Evolutionary conservation across 176 grass and related monocot species (phyloP).

Genomic region (Poa annua): DNA sequence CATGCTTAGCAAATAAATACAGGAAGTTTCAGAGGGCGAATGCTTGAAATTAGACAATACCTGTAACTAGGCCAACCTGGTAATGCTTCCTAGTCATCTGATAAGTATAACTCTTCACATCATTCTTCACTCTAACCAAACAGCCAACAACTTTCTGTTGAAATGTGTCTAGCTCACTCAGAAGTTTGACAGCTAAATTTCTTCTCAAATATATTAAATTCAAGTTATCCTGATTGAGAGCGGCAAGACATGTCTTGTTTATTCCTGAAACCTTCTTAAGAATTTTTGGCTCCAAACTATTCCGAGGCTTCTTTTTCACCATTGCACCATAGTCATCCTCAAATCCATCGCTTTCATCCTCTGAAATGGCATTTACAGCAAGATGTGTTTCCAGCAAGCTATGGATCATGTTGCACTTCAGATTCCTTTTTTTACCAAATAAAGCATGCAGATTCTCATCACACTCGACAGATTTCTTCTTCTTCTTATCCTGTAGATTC

Average conservation of each 20-base stretch:
- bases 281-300: slow-evolving; percentile 41
- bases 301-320: slow-evolving; percentile 39
- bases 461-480: slow-evolving; percentile 57
- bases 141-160: slow-evolving; percentile 75
- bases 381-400: slow-evolving; percentile 70
- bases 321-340: slow-evolving; percentile 46
- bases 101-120: slow-evolving; percentile 26
- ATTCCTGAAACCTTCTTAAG: slow-evolving; percentile 46
- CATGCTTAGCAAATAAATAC: slow-evolving; percentile 35
- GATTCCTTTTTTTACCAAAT: slow-evolving; percentile 72
- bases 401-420: slow-evolving; percentile 65
- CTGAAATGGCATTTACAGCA: slow-evolving; percentile 63
- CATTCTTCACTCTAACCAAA: slow-evolving; percentile 70
- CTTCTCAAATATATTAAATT: slow-evolving; percentile 69
- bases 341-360: slow-evolving; percentile 53
- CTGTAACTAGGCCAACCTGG: slow-evolving; percentile 70
- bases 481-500: slow-evolving; percentile 58
- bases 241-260: slow-evolving; percentile 56
- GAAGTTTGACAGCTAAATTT: slow-evolving; percentile 62
- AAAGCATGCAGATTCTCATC: slow-evolving; percentile 60
- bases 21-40: slow-evolving; percentile 13
- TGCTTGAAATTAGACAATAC: slow-evolving; percentile 52
- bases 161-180: slow-evolving; percentile 68
- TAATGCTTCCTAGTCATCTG: slow-evolving; percentile 44
- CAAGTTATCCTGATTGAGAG: slow-evolving; percentile 66